These are phyloP conservation scores for Termitomyces sp. DNA, from an alignment of 768 basidiomycete species.

Conservation along the genomic window DNA sequence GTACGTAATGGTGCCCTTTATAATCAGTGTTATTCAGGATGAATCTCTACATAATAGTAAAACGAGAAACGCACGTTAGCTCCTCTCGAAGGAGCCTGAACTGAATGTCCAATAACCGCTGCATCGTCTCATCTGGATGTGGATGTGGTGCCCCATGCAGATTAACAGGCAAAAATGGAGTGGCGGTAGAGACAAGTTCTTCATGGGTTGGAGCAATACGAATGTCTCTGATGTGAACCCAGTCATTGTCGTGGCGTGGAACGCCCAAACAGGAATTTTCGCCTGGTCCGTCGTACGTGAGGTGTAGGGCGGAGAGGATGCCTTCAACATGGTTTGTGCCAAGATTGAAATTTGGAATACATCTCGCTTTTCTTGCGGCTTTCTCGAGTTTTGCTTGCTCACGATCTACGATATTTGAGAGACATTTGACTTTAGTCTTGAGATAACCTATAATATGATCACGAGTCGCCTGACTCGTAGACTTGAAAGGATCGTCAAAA, in stretches of 20 bases:
- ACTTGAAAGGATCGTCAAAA: constrained; percentile 41
- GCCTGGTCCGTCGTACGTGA: constrained; percentile 52
- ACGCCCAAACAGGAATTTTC: constrained; percentile 35
- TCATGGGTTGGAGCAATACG: constrained; percentile 65
- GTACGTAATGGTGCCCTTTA: constrained; percentile 46
- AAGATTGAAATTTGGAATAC: neutral
- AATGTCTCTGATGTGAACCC: constrained; percentile 46
- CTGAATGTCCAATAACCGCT: constrained; percentile 64
- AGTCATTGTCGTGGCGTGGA: constrained; percentile 67
- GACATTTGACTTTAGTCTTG: constrained; percentile 23
- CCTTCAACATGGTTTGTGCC: constrained; percentile 21
- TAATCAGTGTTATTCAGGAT: neutral
- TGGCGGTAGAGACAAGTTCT: constrained; percentile 45
- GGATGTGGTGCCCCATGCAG: constrained; percentile 59
- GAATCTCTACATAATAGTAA: neutral
- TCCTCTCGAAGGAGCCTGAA: constrained; percentile 74
- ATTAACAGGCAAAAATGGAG: constrained; percentile 59
- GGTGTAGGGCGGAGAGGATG: constrained; percentile 29
- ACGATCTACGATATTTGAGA: constrained; percentile 43
- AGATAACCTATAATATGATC: constrained; percentile 32
- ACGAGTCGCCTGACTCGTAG: constrained; percentile 21
- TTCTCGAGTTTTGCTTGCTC: constrained; percentile 34
- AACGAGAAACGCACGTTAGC: constrained; percentile 39
- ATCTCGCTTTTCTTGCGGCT: constrained; percentile 10
- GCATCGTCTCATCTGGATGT: constrained; percentile 50